Percentiles rank a stretch among this genome's conserved stretches.
Conservation (phyloP, 78 protist species). For the Dictyostelium discoideum region dicty_2.7 NC_007088.5:4248501-4249000, state of each 20-base stretch:
- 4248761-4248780: neutral
- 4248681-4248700: neutral
- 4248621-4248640: neutral
- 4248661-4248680: neutral
- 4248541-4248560: neutral
- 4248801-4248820: neutral
- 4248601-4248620: neutral
- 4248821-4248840: neutral
- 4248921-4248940: neutral
- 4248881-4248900: neutral
- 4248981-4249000: neutral
- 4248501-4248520: neutral
- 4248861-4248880: neutral
- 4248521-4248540: neutral
- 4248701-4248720: neutral
- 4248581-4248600: neutral
- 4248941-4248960: neutral
- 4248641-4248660: neutral
- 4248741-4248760: neutral
- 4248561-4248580: neutral
- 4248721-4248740: neutral
- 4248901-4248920: neutral
- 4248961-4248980: neutral
- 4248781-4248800: neutral
- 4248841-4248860: neutral